Evolutionary conservation across 129 eudicot genomes (phyloP).

Genomic region (Helichrysum umbraculigerum): DNA sequence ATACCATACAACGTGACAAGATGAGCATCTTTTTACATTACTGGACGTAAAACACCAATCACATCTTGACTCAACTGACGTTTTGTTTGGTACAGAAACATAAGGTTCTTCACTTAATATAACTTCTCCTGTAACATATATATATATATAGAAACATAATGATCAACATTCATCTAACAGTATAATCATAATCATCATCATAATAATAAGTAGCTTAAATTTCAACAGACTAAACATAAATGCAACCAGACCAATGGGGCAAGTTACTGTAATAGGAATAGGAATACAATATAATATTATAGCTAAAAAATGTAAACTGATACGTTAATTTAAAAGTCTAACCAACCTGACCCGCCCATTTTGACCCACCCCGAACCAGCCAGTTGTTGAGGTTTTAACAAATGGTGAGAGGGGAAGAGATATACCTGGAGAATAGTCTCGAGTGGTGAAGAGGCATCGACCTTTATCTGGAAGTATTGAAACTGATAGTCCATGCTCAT

Average conservation of each 20-base stretch:
- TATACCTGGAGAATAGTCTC: constrained; percentile 79
- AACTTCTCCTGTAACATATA: constrained; percentile 56
- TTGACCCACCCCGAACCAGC: too few species aligned
- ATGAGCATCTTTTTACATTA: constrained; percentile 78
- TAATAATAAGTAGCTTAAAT: not conserved
- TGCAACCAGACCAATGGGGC: not conserved
- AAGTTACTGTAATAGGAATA: not conserved
- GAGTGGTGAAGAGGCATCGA: constrained; percentile 76
- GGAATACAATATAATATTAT: not conserved
- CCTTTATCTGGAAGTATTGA: constrained; percentile 64
- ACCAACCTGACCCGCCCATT: not conserved
- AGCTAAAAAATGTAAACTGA: not conserved
- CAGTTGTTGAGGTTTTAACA: too few species aligned
- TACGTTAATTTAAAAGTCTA: not conserved
- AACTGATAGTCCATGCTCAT: constrained; percentile 42
- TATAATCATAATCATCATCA: constrained; percentile 2
- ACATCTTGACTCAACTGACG: constrained; percentile 52
- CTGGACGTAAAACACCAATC: constrained; percentile 70
- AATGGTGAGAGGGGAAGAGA: not conserved
- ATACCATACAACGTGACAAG: constrained; percentile 85
- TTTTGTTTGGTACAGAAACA: constrained; percentile 78
- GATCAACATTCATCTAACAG: constrained; percentile 11
- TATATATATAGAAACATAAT: not conserved
- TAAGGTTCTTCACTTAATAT: constrained; percentile 74
- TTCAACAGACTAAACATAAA: not conserved